A percentile compares a stretch with the other conserved stretches of the same genome.
phyloP scores from a whole-genome alignment of 169 alveolate species.

The Plasmodium fragile region DNA sequence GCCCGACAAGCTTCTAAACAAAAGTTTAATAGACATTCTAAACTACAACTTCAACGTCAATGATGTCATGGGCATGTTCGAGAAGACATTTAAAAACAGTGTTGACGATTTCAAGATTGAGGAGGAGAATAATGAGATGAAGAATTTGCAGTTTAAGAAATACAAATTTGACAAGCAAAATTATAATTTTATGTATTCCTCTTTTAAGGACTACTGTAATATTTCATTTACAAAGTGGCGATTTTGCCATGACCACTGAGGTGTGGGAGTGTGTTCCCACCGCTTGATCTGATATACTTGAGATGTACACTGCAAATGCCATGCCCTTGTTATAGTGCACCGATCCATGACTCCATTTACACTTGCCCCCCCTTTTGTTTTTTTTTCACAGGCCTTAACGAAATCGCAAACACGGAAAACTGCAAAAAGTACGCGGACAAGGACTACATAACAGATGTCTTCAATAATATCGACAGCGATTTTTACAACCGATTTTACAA shows the following conservation, averaged over 20 bases:
- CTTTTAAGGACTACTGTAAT: conserved; percentile 71
- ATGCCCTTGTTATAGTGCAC: not conserved
- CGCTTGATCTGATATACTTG: not conserved
- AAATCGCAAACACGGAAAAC: conserved; percentile 16
- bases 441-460: conserved; percentile 1
- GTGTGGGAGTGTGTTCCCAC: not conserved
- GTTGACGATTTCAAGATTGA: conserved; percentile 59
- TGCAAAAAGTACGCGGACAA: conserved; percentile 13
- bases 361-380: not conserved
- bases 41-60: conserved; percentile 47
- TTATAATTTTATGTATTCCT: conserved; percentile 25
- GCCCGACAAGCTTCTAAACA: conserved; percentile 27
- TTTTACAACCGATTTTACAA: conserved; percentile 26
- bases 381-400: conserved; percentile 16
- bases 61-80: conserved; percentile 63
- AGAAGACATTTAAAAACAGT: conserved; percentile 53
- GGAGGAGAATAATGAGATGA: conserved; percentile 45
- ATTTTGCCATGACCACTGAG: not conserved
- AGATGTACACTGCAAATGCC: not conserved
- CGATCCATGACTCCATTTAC: not conserved
- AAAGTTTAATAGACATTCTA: conserved; percentile 36
- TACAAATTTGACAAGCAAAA: conserved; percentile 19
- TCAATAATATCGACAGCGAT: not conserved
- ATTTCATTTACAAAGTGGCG: not conserved
- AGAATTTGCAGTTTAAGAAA: conserved; percentile 35